Conservation (phyloP, 129 eudicot genomes). For the Ambrosia trifida region DNA sequence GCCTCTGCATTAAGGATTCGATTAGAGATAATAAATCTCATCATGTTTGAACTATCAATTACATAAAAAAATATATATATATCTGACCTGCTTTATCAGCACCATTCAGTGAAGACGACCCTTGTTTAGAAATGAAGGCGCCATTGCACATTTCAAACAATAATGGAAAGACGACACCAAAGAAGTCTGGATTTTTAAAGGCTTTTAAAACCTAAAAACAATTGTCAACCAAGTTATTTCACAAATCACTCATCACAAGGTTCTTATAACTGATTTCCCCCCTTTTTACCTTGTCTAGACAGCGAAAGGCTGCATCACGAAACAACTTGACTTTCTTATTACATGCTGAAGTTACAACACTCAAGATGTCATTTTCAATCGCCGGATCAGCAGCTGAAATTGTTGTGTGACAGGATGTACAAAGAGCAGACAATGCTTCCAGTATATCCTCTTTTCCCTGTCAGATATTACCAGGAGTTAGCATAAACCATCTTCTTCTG, state of each 20-base stretch:
- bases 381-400: slow-evolving; percentile 65
- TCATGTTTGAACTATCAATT: not conserved
- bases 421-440: slow-evolving; percentile 72
- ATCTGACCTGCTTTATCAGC: slow-evolving; percentile 56
- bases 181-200: slow-evolving; percentile 71
- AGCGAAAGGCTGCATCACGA: slow-evolving; percentile 82
- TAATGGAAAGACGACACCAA: slow-evolving; percentile 63
- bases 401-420: slow-evolving; percentile 70
- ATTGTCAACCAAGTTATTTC: slow-evolving; percentile 21
- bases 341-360: slow-evolving; percentile 69
- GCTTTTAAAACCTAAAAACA: slow-evolving; percentile 71
- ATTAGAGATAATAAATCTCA: slow-evolving; percentile 10
- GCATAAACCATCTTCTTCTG: not conserved
- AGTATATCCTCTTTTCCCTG: slow-evolving; percentile 93
- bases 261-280: not conserved
- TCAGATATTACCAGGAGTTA: slow-evolving; percentile 21
- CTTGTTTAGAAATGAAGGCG: slow-evolving; percentile 42
- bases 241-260: slow-evolving; percentile 5
- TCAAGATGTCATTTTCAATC: slow-evolving; percentile 60
- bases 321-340: slow-evolving; percentile 67
- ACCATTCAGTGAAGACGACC: slow-evolving; percentile 38
- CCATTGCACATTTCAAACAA: slow-evolving; percentile 65
- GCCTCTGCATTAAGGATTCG: slow-evolving; percentile 46
- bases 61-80: not conserved
- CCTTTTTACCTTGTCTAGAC: slow-evolving; percentile 75